Evolutionary conservation across 176 grass and related monocot genomes (phyloP).

Genomic region (Triticum timopheevii): DNA sequence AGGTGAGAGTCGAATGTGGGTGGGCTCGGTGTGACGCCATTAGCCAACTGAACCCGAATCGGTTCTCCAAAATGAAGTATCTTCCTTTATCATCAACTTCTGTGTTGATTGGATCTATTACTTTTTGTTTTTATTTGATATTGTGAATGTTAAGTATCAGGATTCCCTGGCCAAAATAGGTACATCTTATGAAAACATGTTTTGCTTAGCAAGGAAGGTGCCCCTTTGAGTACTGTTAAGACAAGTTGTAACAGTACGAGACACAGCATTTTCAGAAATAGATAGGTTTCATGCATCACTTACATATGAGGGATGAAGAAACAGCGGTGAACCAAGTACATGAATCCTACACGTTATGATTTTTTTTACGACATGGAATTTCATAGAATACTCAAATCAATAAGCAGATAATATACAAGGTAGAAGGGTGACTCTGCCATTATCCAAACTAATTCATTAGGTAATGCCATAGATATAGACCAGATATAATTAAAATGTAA

Average conservation of each 20-base stretch:
- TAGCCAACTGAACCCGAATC: background rate
- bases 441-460: background rate
- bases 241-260: background rate
- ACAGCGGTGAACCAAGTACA: background rate
- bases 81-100: background rate
- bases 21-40: background rate
- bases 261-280: background rate
- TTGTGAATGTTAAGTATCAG: background rate
- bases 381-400: background rate
- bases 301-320: background rate
- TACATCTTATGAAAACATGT: background rate
- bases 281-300: background rate
- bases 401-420: background rate
- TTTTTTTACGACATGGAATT: background rate
- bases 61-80: background rate
- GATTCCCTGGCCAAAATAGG: background rate
- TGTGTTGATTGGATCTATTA: background rate
- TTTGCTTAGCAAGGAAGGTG: background rate
- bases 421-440: background rate
- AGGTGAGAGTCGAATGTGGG: background rate
- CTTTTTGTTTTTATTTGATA: background rate
- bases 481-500: background rate
- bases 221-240: background rate
- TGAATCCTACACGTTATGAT: background rate
- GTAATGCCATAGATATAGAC: background rate